phyloP scores from a whole-genome alignment of 352 stramenopile genomes.

The Phytophthora pluvialis region DNA sequence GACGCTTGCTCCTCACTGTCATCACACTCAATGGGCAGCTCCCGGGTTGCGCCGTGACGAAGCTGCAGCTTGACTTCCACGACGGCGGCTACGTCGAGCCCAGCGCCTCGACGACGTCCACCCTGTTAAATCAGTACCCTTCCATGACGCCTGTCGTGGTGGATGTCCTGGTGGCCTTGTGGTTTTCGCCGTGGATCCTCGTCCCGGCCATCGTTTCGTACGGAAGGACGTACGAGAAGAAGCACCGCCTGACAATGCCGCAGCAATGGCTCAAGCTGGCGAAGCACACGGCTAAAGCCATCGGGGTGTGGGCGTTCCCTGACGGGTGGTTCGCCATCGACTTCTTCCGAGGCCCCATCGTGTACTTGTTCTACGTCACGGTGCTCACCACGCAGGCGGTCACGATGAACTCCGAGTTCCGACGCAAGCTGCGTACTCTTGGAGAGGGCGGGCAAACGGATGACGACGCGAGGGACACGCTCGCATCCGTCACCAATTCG shows the following conservation, averaged over 20 bases:
- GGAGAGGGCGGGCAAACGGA: slow-evolving; percentile 36
- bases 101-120: slow-evolving; percentile 33
- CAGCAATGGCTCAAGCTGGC: slow-evolving; percentile 23
- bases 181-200: slow-evolving; percentile 37
- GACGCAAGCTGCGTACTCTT: slow-evolving; percentile 47
- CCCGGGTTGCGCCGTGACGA: slow-evolving; percentile 39
- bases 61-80: slow-evolving; percentile 45
- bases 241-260: neutral
- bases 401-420: slow-evolving; percentile 47
- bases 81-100: slow-evolving; percentile 43
- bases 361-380: slow-evolving; percentile 50
- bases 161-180: slow-evolving; percentile 28
- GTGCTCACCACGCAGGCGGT: slow-evolving; percentile 47
- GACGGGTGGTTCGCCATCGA: slow-evolving; percentile 44
- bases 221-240: slow-evolving; percentile 17
- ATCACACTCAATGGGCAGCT: slow-evolving; percentile 63
- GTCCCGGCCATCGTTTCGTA: slow-evolving; percentile 25
- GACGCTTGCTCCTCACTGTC: slow-evolving; percentile 44
- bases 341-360: slow-evolving; percentile 25
- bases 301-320: slow-evolving; percentile 43
- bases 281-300: slow-evolving; percentile 27
- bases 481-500: slow-evolving; percentile 25
- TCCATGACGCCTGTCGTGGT: slow-evolving; percentile 14
- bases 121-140: slow-evolving; percentile 32
- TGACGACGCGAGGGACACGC: slow-evolving; percentile 16